These are phyloP conservation scores for Termitomyces sp. DNA, from an alignment of 768 basidiomycete genomes.

Conservation along the genomic window DNA sequence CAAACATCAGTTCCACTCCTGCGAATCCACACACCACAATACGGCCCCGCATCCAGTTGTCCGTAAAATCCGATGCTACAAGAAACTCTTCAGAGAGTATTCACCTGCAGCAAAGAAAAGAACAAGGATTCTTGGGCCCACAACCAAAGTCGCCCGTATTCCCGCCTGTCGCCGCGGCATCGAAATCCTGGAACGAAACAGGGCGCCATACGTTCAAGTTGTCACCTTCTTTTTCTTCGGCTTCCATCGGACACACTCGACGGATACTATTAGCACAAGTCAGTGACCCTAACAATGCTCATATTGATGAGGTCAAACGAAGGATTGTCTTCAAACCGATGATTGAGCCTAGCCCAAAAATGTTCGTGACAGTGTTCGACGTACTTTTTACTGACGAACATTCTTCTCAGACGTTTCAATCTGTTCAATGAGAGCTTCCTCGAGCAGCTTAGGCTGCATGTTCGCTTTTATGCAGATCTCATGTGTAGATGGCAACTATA, in stretches of 20 bases:
- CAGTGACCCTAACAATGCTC: conserved; percentile 18
- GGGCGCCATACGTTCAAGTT: conserved; percentile 23
- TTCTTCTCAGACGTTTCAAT: conserved; percentile 16
- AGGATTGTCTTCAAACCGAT: conserved; percentile 32
- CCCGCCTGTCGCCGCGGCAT: conserved; percentile 21
- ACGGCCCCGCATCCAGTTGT: conserved; percentile 1
- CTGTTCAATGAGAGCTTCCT: conserved; percentile 33
- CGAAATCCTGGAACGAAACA: conserved; percentile 55
- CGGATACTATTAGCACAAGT: conserved; percentile 26
- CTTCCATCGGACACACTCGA: conserved; percentile 32
- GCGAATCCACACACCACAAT: background rate
- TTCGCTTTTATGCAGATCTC: conserved; percentile 69
- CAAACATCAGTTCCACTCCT: conserved; percentile 25
- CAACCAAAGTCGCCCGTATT: conserved; percentile 12
- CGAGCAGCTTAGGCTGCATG: conserved; percentile 42
- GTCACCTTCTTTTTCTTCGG: conserved; percentile 36
- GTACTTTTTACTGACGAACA: conserved; percentile 3
- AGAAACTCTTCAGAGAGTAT: background rate
- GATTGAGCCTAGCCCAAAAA: conserved; percentile 16
- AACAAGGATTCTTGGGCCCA: conserved; percentile 15
- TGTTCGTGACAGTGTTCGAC: conserved; percentile 2
- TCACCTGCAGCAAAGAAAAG: conserved; percentile 21
- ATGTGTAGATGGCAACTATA: conserved; percentile 69
- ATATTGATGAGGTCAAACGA: conserved; percentile 23
- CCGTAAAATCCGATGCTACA: background rate